phyloP scores from a whole-genome alignment of 139 green algal species.

The Chlamydomonas schloesseri region DNA sequence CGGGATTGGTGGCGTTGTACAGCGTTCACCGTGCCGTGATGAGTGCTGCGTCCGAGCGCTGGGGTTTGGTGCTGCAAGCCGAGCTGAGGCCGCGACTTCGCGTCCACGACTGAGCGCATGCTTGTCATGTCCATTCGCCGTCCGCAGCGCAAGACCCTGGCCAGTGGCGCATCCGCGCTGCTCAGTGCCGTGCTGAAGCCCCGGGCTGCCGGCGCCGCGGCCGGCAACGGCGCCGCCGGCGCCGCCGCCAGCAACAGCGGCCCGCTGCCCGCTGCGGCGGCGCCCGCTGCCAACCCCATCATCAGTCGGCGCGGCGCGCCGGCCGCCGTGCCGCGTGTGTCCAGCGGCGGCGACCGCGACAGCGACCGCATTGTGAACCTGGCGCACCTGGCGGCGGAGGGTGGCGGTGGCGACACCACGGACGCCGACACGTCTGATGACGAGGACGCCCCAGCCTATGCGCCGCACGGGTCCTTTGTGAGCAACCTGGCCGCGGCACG shows the following conservation, averaged over 20 bases:
- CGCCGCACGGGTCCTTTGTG: too few relatives aligned
- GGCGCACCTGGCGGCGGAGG: not conserved
- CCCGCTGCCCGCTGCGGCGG: not conserved
- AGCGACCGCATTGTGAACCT: not conserved
- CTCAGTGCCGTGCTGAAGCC: not conserved
- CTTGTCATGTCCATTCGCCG: too few relatives aligned
- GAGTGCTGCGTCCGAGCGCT: too few relatives aligned
- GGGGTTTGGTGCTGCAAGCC: too few relatives aligned
- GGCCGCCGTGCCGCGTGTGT: too few relatives aligned
- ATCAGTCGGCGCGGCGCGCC: too few relatives aligned
- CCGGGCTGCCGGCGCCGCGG: not conserved
- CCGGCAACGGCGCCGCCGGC: not conserved
- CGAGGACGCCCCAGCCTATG: not conserved
- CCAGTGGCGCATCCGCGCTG: not conserved
- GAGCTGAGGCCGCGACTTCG: too few relatives aligned
- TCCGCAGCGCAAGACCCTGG: not conserved
- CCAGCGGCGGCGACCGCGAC: not conserved
- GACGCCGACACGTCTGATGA: not conserved
- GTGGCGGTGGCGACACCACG: not conserved
- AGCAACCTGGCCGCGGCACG: not conserved
- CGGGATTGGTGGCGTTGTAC: too few relatives aligned
- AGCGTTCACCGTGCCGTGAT: too few relatives aligned
- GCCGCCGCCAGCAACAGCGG: not conserved
- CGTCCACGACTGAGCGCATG: too few relatives aligned
- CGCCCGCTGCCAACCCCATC: not conserved